These are phyloP conservation scores for Elaeis oleifera DNA, from an alignment of 202 grass and related monocot genomes.

Conservation along the genomic window DNA sequence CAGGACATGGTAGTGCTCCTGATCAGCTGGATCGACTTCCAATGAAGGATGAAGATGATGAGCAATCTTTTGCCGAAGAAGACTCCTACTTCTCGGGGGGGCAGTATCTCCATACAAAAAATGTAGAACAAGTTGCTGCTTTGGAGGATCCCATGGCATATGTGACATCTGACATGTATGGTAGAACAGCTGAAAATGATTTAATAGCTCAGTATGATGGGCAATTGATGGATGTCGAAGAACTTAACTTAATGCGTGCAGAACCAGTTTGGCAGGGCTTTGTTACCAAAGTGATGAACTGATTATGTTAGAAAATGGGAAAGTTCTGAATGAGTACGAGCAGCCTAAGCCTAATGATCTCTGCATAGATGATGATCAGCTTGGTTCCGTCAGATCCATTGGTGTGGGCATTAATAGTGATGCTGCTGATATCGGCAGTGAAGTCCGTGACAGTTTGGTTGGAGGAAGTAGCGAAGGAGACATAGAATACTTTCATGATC, in stretches of 20 bases:
- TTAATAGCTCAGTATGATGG: conserved; percentile 91
- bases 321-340: background rate
- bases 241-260: conserved; percentile 20
- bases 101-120: conserved; percentile 61
- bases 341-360: background rate
- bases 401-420: conserved; percentile 26
- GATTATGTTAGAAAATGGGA: conserved; percentile 16
- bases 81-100: conserved; percentile 97
- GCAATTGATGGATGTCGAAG: conserved; percentile 31
- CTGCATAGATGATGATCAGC: conserved; percentile 15
- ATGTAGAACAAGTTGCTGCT: conserved; percentile 41
- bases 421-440: conserved; percentile 23
- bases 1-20: conserved; percentile 35
- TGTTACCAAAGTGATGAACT: conserved; percentile 22
- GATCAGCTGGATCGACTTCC: conserved; percentile 43
- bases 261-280: conserved; percentile 25
- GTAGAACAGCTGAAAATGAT: conserved; percentile 44
- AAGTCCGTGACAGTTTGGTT: conserved; percentile 14
- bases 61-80: conserved; percentile 83
- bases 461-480: conserved; percentile 13
- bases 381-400: conserved; percentile 22
- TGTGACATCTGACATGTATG: conserved; percentile 34
- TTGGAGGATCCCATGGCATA: conserved; percentile 35
- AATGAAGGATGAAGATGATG: conserved; percentile 72
- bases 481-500: conserved; percentile 24